phyloP scores from a whole-genome alignment of 495 filamentous ascomycete genomes.

The Neurospora sp. region DNA sequence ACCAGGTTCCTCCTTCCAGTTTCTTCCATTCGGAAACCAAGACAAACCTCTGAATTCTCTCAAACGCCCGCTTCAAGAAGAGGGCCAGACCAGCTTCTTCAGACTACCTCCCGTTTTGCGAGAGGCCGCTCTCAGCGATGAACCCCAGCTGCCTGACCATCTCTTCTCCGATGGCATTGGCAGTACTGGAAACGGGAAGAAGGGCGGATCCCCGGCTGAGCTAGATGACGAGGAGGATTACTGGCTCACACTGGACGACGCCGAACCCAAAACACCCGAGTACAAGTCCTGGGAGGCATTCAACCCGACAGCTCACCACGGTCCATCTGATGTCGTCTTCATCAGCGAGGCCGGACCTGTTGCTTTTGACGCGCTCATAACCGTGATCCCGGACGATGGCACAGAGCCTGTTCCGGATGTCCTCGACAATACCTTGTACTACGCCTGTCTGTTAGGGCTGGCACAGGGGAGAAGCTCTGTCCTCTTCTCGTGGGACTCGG shows the following conservation, averaged over 20 bases:
- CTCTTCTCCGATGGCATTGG: constrained; percentile 2
- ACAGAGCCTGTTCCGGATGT: constrained; percentile 11
- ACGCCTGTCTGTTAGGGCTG: constrained; percentile 56
- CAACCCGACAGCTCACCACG: constrained; percentile 29
- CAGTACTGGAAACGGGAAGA: constrained; percentile 12
- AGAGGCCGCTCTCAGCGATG: constrained; percentile 2
- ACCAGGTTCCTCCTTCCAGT: not conserved
- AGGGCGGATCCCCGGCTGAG: not conserved
- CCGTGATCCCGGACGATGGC: constrained; percentile 1
- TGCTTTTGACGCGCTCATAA: constrained; percentile 60
- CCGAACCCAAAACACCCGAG: constrained; percentile 23
- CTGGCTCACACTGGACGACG: constrained; percentile 39
- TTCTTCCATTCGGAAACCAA: not conserved
- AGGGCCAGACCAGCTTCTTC: constrained; percentile 25
- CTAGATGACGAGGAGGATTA: constrained; percentile 31
- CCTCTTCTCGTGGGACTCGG: constrained; percentile 60
- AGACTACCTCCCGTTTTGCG: constrained; percentile 26
- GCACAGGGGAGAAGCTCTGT: constrained; percentile 73
- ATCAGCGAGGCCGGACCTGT: constrained; percentile 67
- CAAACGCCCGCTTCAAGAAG: not conserved
- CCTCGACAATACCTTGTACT: constrained; percentile 39
- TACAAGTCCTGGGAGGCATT: constrained; percentile 70
- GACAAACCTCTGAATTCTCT: not conserved
- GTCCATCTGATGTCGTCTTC: constrained; percentile 35
- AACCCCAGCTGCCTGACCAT: not conserved